These are phyloP conservation scores for Polychaeton citri DNA, from an alignment of 2,329 filamentous ascomycete genomes.

Conservation along the genomic window DNA sequence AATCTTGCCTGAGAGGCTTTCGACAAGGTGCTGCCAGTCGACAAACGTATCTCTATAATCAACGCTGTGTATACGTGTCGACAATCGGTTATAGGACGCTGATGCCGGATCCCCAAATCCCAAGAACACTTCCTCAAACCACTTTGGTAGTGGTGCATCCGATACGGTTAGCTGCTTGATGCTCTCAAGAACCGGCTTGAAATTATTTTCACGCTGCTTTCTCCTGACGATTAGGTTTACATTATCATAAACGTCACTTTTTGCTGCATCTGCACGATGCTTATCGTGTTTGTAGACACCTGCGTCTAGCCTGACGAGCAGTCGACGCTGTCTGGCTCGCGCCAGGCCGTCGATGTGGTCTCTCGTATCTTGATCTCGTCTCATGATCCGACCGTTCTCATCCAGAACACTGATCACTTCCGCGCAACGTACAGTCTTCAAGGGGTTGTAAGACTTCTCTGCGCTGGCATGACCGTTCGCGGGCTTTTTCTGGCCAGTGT, in stretches of 20 bases:
- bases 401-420: constrained; percentile 78
- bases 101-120: constrained; percentile 87
- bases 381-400: constrained; percentile 62
- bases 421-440: constrained; percentile 64
- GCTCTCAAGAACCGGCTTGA: constrained; percentile 83
- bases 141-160: constrained; percentile 72
- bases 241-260: constrained; percentile 64
- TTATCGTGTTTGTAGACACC: constrained; percentile 65
- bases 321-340: constrained; percentile 48
- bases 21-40: constrained; percentile 85
- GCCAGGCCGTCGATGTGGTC: constrained; percentile 50
- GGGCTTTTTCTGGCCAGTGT: constrained; percentile 30
- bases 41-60: constrained; percentile 93
- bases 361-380: constrained; percentile 38
- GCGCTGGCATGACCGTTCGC: constrained; percentile 48
- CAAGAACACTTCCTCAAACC: constrained; percentile 95
- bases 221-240: constrained; percentile 80
- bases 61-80: constrained; percentile 63
- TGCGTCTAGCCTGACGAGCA: constrained; percentile 73
- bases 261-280: constrained; percentile 47
- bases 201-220: constrained; percentile 87
- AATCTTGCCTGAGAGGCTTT: constrained; percentile 76
- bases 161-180: constrained; percentile 77
- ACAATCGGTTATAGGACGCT: constrained; percentile 71
- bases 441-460: constrained; percentile 39